Percentiles rank a stretch among this genome's conserved stretches.
These are phyloP conservation scores for Botryotinia calthae DNA, from an alignment of 2,329 filamentous ascomycete genomes.

Conservation along the genomic window DNA sequence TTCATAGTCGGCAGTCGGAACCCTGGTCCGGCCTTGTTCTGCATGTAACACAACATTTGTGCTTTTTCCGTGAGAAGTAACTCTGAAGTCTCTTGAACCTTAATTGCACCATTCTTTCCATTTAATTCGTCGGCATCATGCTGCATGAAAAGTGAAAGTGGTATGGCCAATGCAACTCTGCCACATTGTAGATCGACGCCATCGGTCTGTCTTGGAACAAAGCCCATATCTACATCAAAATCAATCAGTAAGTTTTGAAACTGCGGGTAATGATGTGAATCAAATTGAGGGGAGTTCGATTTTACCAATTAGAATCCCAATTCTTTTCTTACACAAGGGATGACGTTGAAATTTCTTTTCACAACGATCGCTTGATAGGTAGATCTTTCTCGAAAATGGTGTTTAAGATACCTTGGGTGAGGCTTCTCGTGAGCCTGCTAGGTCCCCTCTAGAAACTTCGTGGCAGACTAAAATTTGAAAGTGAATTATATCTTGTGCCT, in stretches of 20 bases:
- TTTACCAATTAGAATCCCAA: not conserved
- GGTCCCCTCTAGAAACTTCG: not conserved
- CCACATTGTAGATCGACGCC: not conserved
- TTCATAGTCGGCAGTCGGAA: not conserved
- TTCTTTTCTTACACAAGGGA: not conserved
- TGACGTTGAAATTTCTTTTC: not conserved
- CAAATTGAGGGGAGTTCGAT: not conserved
- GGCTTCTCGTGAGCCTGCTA: not conserved
- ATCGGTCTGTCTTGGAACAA: not conserved
- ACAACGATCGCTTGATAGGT: not conserved
- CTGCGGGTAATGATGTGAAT: not conserved
- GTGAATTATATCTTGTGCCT: not conserved
- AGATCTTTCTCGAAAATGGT: not conserved
- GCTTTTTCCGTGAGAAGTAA: not conserved
- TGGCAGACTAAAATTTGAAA: not conserved
- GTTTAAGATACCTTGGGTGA: not conserved
- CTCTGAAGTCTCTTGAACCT: not conserved
- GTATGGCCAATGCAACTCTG: not conserved
- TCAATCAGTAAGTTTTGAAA: not conserved
- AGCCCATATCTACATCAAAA: not conserved
- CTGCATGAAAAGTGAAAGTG: not conserved
- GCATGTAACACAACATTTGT: not conserved
- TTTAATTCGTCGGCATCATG: no score
- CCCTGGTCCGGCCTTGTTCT: not conserved
- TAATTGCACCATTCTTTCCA: not conserved